These are phyloP conservation scores for Kodamaea fungicola DNA, from an alignment of 1,139 yeast genomes.

Conservation along the genomic window DNA sequence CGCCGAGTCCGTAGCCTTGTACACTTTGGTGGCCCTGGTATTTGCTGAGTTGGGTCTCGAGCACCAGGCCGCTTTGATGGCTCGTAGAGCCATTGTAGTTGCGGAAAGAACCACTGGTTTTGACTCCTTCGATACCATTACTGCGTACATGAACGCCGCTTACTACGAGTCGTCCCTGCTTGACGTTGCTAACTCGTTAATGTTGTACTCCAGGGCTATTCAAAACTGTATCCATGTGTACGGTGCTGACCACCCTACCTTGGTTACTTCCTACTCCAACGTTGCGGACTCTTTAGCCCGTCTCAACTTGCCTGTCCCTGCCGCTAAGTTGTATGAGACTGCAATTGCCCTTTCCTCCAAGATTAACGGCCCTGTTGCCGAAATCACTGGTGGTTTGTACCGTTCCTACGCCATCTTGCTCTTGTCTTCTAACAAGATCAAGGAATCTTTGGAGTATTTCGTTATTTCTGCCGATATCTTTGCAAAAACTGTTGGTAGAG, in stretches of 20 bases:
- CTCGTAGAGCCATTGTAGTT: slow-evolving; percentile 69
- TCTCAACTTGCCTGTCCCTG: slow-evolving; percentile 35
- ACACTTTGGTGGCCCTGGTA: slow-evolving; percentile 60
- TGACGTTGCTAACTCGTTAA: slow-evolving; percentile 59
- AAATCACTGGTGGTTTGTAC: slow-evolving; percentile 55
- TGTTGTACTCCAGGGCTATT: slow-evolving; percentile 59
- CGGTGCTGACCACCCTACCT: slow-evolving; percentile 66
- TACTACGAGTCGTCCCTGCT: slow-evolving; percentile 63
- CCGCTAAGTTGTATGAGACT: slow-evolving; percentile 36
- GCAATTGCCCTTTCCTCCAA: slow-evolving; percentile 48
- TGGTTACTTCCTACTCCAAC: slow-evolving; percentile 62
- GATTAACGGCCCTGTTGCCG: slow-evolving; percentile 56
- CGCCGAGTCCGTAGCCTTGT: slow-evolving; percentile 72
- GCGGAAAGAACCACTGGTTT: slow-evolving; percentile 79
- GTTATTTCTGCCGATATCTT: slow-evolving; percentile 52
- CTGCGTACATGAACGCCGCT: slow-evolving; percentile 74
- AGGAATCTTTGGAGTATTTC: slow-evolving; percentile 54
- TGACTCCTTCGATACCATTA: slow-evolving; percentile 74
- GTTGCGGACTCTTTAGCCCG: slow-evolving; percentile 60
- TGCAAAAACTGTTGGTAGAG: slow-evolving; percentile 56
- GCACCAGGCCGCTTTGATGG: slow-evolving; percentile 61
- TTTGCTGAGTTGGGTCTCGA: slow-evolving; percentile 60
- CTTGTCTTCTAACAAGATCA: slow-evolving; percentile 50
- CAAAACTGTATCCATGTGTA: slow-evolving; percentile 52
- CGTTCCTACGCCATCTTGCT: slow-evolving; percentile 68